A percentile compares a stretch with the other conserved stretches of the same genome.
Conservation (phyloP, 768 basidiomycete genomes). For the Xerocomellus amylosporus region DNA sequence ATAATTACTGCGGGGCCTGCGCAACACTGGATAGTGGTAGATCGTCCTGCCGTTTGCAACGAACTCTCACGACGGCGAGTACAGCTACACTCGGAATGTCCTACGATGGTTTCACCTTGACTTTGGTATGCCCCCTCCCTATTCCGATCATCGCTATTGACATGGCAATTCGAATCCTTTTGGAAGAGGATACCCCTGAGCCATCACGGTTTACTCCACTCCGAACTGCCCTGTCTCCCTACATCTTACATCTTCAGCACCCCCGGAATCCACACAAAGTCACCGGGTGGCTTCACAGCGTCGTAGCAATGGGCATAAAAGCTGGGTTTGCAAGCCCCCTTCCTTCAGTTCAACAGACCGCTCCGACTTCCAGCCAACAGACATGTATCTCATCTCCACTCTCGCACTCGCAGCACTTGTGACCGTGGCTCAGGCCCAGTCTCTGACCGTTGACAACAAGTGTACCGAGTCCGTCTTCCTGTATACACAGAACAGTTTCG, state of each 20-base stretch:
- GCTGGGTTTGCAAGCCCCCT: neutral
- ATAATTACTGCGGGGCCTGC: neutral
- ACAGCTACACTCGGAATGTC: neutral
- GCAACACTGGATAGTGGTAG: neutral
- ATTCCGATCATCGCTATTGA: neutral
- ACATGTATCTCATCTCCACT: constrained; percentile 23
- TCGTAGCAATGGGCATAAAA: constrained; percentile 16
- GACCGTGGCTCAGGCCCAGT: constrained; percentile 25
- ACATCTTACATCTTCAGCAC: neutral
- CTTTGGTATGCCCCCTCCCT: no score
- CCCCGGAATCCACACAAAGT: neutral
- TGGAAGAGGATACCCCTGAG: neutral
- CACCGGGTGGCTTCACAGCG: neutral
- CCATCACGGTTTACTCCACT: neutral
- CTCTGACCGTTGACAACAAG: constrained; percentile 28
- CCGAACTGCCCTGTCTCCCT: neutral
- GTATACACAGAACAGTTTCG: constrained; percentile 30
- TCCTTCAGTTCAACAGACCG: neutral
- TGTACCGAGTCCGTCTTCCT: constrained; percentile 30
- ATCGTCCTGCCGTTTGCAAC: neutral
- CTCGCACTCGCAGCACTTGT: constrained; percentile 21
- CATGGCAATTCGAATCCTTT: neutral
- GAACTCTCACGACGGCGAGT: no score
- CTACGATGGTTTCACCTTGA: no score
- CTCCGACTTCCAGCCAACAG: neutral